These are phyloP conservation scores for Abortiporus biennis DNA, from an alignment of 1,284 basidiomycete species.

Conservation along the genomic window DNA sequence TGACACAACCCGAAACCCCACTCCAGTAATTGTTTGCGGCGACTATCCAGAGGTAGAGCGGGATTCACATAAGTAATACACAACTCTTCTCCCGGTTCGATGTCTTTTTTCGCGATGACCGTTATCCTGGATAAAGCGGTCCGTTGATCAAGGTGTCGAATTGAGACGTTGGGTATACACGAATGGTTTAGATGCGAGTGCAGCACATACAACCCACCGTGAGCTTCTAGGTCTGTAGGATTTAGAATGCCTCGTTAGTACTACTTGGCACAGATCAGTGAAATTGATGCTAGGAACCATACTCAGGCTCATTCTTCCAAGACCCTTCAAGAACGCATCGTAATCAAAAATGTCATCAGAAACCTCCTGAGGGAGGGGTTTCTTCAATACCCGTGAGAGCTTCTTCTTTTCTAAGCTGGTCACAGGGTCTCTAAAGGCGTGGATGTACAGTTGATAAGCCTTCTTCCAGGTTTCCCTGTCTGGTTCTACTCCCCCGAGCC, in stretches of 20 bases:
- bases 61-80: slow-evolving; percentile 79
- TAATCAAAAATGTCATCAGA: slow-evolving; percentile 64
- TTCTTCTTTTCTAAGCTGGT: slow-evolving; percentile 47
- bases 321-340: slow-evolving; percentile 62
- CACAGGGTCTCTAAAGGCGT: slow-evolving; percentile 52
- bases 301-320: slow-evolving; percentile 87
- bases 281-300: slow-evolving; percentile 19
- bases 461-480: slow-evolving; percentile 59
- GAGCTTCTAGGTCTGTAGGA: slow-evolving; percentile 69
- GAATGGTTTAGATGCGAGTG: slow-evolving; percentile 87
- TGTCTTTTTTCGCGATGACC: slow-evolving; percentile 59
- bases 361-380: slow-evolving; percentile 46
- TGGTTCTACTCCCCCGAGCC: slow-evolving; percentile 36
- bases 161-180: slow-evolving; percentile 74
- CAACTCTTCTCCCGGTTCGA: slow-evolving; percentile 71
- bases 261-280: no score
- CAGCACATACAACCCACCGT: slow-evolving; percentile 81
- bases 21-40: slow-evolving; percentile 55
- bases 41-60: slow-evolving; percentile 39
- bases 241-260: no score
- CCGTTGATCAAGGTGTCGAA: slow-evolving; percentile 63
- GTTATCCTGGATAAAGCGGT: slow-evolving; percentile 64
- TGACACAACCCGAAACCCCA: slow-evolving; percentile 73
- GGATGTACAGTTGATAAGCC: slow-evolving; percentile 49
- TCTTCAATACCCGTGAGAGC: slow-evolving; percentile 49